Base-by-base conservation (phyloP, 257 asterid genomes). In the Solanum piurae region DNA sequence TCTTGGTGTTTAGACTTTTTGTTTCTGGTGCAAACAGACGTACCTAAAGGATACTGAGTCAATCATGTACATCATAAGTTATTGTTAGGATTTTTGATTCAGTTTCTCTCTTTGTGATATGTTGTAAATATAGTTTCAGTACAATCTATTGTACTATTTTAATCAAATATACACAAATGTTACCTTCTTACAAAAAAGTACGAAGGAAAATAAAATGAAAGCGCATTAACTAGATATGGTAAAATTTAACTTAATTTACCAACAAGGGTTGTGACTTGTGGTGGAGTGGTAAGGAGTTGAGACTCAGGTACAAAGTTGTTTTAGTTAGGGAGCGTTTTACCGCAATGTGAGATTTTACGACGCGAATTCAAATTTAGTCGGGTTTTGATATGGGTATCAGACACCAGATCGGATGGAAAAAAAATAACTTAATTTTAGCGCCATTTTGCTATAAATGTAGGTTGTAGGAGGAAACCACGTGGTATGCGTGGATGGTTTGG, bases 351-450 rank as follows among this genome's bases (percentile, higher is more conserved):
- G 1, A 5, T 6, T 49, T 49, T 14, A 0, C 0, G 1, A 6
- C 8, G 0, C 0, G 3, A 14, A 49, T 49, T 0, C 0, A 2
- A 1, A 49, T 49, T 49, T 49, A 49, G 21, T 49, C 0, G 21
- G 3, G 0, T 5, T 49, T 49, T 16, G 20, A 49, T 46, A 6
- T 46, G 58, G 20, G 2, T 46, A 42, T 40, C 3, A 12, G 4
- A 40, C 46, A 42, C 1, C 3, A 0, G 13, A 5, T 49, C 21
- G 2, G 20, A 46, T 4, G 18, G 5, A 2, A 13, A 46, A 44
- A 46, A 46, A 46, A 46, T 9, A 40, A 40, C 46, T 40, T 10
- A 42, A 42, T 42, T 42, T 42, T 3, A 10, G 49, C 49, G 5
- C 4, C 10, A 42, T 9, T 9, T 11, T 42, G 4, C 49, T 42